Evolutionary conservation across 192 early-diverging fungal genomes (phyloP).

Genomic region (Entomortierella lignicola): DNA sequence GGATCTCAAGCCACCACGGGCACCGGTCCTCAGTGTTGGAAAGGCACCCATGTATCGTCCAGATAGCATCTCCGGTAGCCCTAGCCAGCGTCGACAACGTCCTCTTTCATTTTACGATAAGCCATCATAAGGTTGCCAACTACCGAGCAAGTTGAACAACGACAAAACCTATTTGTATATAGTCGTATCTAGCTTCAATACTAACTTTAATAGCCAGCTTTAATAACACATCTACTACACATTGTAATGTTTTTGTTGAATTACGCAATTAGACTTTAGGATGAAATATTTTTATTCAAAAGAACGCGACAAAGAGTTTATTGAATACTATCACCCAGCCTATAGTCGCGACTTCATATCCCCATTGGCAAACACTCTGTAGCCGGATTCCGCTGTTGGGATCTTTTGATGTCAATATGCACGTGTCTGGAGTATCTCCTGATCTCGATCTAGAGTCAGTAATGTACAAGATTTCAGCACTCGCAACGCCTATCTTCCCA

Average conservation of each 20-base stretch:
- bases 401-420: background rate
- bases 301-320: background rate
- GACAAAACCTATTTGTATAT: too few species aligned
- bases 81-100: background rate
- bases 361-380: background rate
- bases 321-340: background rate
- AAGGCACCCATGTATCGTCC: conserved; percentile 11
- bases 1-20: conserved; percentile 8
- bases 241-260: too few species aligned
- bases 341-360: background rate
- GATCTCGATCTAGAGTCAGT: background rate
- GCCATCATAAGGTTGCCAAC: background rate
- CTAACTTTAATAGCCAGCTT: too few species aligned
- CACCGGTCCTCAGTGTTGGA: background rate
- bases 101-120: background rate
- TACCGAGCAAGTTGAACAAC: background rate
- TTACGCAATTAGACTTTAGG: too few species aligned
- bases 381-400: background rate
- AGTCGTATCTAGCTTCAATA: too few species aligned
- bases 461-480: background rate
- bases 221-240: too few species aligned
- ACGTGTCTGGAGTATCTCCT: background rate
- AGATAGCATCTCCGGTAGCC: background rate
- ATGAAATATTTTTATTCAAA: background rate
- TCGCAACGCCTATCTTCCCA: conserved; percentile 30